Evolutionary conservation across 176 grass and related monocot genomes (phyloP).

Genomic region (Avena insularis): DNA sequence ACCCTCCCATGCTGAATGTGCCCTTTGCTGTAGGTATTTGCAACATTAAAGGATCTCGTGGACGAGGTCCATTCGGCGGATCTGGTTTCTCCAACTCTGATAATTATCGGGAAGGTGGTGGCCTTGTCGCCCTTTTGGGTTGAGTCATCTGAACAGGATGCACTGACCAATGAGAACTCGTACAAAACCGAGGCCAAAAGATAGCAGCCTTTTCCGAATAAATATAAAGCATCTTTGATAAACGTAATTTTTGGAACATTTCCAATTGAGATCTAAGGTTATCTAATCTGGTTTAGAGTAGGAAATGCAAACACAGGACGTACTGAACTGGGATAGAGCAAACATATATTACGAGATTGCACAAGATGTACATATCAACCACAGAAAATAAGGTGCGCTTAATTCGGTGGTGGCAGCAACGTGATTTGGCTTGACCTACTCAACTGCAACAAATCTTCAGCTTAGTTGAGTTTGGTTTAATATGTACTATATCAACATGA

Average conservation of each 20-base stretch:
- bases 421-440: conserved; percentile 20
- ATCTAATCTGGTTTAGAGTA: conserved; percentile 25
- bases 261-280: conserved; percentile 8
- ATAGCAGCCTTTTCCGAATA: conserved; percentile 26
- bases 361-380: conserved; percentile 3
- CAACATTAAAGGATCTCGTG: conserved; percentile 70
- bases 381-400: background rate
- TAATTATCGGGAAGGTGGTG: conserved; percentile 89
- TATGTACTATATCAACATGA: conserved; percentile 1
- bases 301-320: background rate
- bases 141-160: conserved; percentile 50
- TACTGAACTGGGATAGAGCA: conserved; percentile 18
- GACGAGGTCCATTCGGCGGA: conserved; percentile 67
- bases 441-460: background rate
- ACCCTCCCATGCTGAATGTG: conserved; percentile 35
- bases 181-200: conserved; percentile 46
- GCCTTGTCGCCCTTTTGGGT: conserved; percentile 80
- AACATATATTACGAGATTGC: conserved; percentile 1
- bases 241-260: conserved; percentile 22
- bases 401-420: background rate
- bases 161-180: conserved; percentile 25
- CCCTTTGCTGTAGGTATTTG: conserved; percentile 64
- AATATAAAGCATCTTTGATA: background rate
- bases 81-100: conserved; percentile 78
- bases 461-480: conserved; percentile 1